Conservation (phyloP, 805 yeast genomes). For the Wickerhamiella hasegawae region DNA sequence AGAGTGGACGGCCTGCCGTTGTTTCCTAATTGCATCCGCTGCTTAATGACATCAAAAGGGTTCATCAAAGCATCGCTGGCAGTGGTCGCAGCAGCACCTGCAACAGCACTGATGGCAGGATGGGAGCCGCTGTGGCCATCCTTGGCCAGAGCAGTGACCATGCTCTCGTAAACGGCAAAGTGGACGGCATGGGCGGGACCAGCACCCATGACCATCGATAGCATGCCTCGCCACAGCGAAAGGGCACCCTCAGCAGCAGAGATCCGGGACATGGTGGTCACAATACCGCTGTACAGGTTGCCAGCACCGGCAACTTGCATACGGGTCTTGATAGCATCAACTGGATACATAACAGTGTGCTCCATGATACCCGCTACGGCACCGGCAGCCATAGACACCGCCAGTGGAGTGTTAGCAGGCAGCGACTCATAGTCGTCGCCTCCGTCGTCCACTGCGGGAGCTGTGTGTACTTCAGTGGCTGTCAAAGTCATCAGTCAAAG, state of each 20-base stretch:
- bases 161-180: constrained; percentile 80
- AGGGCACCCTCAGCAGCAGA: constrained; percentile 77
- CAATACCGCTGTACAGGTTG: constrained; percentile 27
- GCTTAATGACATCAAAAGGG: constrained; percentile 90
- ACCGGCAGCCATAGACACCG: constrained; percentile 78
- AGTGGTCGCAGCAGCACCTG: constrained; percentile 87
- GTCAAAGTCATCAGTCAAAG: too few species aligned
- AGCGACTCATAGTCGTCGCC: constrained; percentile 69
- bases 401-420: constrained; percentile 70
- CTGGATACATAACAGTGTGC: constrained; percentile 91
- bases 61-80: constrained; percentile 93
- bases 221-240: constrained; percentile 87
- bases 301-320: constrained; percentile 48
- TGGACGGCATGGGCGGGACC: constrained; percentile 98
- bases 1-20: too few species aligned
- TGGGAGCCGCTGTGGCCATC: constrained; percentile 38
- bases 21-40: constrained; percentile 85
- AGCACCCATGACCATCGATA: constrained; percentile 88
- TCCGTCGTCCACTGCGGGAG: too few species aligned
- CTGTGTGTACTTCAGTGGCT: too few species aligned
- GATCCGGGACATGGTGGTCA: constrained; percentile 56
- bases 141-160: constrained; percentile 38
- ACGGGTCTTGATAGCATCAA: constrained; percentile 90
- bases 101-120: constrained; percentile 67
- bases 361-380: constrained; percentile 99